A percentile compares a stretch with the other conserved stretches of the same genome.
phyloP scores from a whole-genome alignment of 2,329 filamentous ascomycete species.

The Botrytis hyacinthi region DNA sequence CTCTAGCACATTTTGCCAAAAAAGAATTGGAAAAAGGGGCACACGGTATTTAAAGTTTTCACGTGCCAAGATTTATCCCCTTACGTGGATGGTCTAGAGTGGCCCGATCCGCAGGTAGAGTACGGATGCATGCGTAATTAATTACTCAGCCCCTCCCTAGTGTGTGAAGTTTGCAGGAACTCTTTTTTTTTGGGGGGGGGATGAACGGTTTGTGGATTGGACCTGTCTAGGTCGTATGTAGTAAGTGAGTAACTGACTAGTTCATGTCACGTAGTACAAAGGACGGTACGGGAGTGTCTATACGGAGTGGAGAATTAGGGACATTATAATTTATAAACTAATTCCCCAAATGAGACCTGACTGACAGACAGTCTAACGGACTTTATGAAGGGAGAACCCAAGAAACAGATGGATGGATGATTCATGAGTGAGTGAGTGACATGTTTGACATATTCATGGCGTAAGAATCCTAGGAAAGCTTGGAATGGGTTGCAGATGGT shows the following conservation, averaged over 20 bases:
- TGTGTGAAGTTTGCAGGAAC: background rate
- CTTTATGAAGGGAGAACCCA: no score
- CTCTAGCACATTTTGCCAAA: background rate
- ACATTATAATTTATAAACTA: rapidly evolving
- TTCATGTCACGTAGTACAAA: background rate
- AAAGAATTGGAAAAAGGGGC: background rate
- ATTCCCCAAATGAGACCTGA: background rate
- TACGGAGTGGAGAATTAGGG: background rate
- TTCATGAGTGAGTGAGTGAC: background rate
- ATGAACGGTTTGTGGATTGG: background rate
- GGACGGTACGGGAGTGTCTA: background rate
- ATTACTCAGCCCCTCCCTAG: background rate
- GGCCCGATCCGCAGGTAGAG: conserved; percentile 1
- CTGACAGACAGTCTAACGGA: background rate
- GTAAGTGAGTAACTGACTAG: background rate
- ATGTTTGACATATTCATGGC: background rate
- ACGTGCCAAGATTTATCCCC: background rate
- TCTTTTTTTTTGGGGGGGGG: background rate
- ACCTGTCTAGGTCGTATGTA: background rate
- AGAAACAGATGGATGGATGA: no score
- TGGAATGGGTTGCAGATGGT: background rate
- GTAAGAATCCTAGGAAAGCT: background rate
- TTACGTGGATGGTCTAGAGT: conserved; percentile 2
- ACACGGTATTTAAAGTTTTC: background rate
- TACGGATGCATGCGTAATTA: background rate